Base-by-base conservation (phyloP, 2,329 filamentous ascomycete species). In the Cladosporium sp. region DNA sequence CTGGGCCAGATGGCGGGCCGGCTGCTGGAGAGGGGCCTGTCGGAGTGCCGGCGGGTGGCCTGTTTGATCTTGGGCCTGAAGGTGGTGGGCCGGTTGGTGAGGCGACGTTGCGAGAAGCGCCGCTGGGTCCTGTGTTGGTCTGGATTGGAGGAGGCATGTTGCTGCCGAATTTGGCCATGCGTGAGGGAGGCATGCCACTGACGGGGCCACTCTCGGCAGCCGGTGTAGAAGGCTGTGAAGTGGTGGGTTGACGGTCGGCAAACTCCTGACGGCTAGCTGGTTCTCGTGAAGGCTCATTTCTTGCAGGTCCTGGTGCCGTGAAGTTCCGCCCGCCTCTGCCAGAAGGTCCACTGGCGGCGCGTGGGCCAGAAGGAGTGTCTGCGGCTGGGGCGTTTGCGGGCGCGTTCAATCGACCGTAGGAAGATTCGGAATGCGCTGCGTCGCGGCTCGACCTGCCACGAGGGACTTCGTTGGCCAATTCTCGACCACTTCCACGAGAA, bases 351-450 rank as follows among this genome's bases (percentile, higher is more conserved):
- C 68, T 71, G 53, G 67, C 63, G 59, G 70, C 69, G 51, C 76
- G 71, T 45, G 80, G 80, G 1, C 80, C 81, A 34, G 77, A 79
- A 20, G 80, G 80, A 17, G 43, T 43, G 36, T 45, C 42, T 2
- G 32, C 20, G 20, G 36, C 4, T 7, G 49, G 15, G 27, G 34
- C 43, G 20, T 43, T 39, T 17, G 30, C 32, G n/a, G 36, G 68
- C 22, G 65, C 65, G 54, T 77, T 79, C 15, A 78, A 61, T 32
- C 76, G 67, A 24, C 74, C 75, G 58, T 75, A 77, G 43, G 70
- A 73, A 9, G 74, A 70, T 49, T 79, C 75, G 47, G 70, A 67
- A 13, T 67, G 64, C 17, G 59, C 59, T 27, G 59, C 64, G 56
- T 80, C 70, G 19, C 63, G 53, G 7, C 60, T 60, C 24, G 65